phyloP scores from a whole-genome alignment of 345 rosid genomes.

The Corchorus olitorius region DNA sequence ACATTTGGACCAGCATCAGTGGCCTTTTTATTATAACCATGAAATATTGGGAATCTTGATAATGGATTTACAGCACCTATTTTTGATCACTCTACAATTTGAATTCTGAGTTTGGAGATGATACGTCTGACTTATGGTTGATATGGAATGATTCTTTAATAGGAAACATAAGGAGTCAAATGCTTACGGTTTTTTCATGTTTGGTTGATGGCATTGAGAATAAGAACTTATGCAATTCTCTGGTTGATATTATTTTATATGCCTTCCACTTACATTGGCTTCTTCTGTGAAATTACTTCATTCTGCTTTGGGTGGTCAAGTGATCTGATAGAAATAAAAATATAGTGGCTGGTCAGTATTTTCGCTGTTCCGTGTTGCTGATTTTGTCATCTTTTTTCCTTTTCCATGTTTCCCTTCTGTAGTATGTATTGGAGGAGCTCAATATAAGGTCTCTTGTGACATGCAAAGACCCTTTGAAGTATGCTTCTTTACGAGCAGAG shows the following conservation, averaged over 20 bases:
- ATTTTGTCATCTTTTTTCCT: neutral
- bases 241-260: neutral
- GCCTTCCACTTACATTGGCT: neutral
- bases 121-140: neutral
- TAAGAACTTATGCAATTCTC: neutral
- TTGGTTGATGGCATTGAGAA: neutral
- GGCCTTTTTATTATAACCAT: neutral
- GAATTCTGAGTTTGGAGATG: neutral
- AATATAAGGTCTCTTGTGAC: slow-evolving; percentile 80
- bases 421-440: slow-evolving; percentile 96
- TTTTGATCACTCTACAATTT: neutral
- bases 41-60: neutral
- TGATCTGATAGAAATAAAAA: neutral
- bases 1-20: neutral
- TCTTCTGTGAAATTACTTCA: neutral
- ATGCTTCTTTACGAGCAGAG: slow-evolving; percentile 87
- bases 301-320: neutral
- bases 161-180: neutral
- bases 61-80: neutral
- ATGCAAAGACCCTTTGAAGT: slow-evolving; percentile 80
- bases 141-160: neutral
- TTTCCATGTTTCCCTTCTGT: slow-evolving; percentile 7
- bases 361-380: neutral
- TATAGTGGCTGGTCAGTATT: neutral
- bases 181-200: neutral